Conservation (phyloP, 108 stramenopile species). For the Stephanodiscus minutulus region DNA sequence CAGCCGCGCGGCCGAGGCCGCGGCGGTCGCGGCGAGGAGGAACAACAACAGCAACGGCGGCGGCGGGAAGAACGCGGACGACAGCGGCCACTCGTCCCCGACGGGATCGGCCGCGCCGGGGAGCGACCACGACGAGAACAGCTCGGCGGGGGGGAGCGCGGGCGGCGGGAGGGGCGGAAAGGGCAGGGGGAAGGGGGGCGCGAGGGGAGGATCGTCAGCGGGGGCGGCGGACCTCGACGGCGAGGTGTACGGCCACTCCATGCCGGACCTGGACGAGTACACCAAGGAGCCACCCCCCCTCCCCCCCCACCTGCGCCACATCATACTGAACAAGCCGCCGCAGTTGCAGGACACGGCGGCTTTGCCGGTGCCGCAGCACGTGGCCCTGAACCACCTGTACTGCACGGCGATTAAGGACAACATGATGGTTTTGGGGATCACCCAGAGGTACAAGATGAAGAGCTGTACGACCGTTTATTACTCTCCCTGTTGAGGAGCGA, state of each 20-base stretch:
- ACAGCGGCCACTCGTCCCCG: background rate
- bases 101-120: background rate
- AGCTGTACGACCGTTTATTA: constrained; percentile 98
- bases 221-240: constrained; percentile 64
- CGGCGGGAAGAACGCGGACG: no score
- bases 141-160: constrained; percentile 9
- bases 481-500: constrained; percentile 61
- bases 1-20: constrained; percentile 20
- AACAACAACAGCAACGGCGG: background rate
- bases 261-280: constrained; percentile 97
- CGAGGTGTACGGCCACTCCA: constrained; percentile 85
- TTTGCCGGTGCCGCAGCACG: constrained; percentile 96
- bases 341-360: constrained; percentile 90
- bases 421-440: constrained; percentile 99
- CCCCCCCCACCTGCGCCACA: constrained; percentile 98
- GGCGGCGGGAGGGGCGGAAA: constrained; percentile 14
- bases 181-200: background rate
- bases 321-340: constrained; percentile 97
- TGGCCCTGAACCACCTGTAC: constrained; percentile 98
- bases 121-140: constrained; percentile 5
- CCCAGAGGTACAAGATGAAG: constrained; percentile 95
- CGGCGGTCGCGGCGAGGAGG: constrained; percentile 26
- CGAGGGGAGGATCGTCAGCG: background rate
- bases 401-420: constrained; percentile 99
- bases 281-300: constrained; percentile 99